Conservation (phyloP, 2,329 filamentous ascomycete genomes). For the Pyrenophora tritici-repentis region DNA sequence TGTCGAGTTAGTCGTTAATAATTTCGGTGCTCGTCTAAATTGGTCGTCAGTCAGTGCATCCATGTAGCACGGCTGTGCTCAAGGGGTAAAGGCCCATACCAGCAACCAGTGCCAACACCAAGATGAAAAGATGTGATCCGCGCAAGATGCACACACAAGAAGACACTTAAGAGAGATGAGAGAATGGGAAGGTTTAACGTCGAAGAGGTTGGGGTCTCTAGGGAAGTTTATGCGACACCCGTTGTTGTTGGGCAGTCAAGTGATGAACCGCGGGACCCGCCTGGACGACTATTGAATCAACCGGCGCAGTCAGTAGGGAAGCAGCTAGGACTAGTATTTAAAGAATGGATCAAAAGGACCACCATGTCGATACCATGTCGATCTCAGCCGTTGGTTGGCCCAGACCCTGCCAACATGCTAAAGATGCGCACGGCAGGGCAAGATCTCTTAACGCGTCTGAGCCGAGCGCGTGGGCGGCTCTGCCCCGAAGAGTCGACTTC, state of each 20-base stretch:
- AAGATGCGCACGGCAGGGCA: slow-evolving; percentile 25
- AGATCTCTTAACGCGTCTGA: slow-evolving; percentile 22
- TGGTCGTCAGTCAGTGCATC: slow-evolving; percentile 23
- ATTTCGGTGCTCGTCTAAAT: slow-evolving; percentile 32
- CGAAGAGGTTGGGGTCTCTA: slow-evolving; percentile 11
- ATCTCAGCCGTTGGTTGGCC: slow-evolving; percentile 31
- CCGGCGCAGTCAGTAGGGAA: slow-evolving; percentile 24
- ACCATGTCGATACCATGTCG: slow-evolving; percentile 27
- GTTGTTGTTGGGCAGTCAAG: slow-evolving; percentile 18
- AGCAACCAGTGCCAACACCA: slow-evolving; percentile 32
- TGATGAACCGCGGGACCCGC: slow-evolving; percentile 30
- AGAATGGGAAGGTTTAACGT: slow-evolving; percentile 9
- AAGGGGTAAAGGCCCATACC: slow-evolving; percentile 27
- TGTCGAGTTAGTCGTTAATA: slow-evolving; percentile 17
- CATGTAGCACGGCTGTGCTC: slow-evolving; percentile 27
- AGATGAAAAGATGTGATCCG: slow-evolving; percentile 15
- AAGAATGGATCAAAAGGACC: slow-evolving; percentile 22
- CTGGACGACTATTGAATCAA: slow-evolving; percentile 26
- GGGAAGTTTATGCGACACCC: slow-evolving; percentile 21
- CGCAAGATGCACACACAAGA: slow-evolving; percentile 5
- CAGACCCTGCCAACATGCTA: slow-evolving; percentile 24
- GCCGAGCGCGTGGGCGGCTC: slow-evolving; percentile 26
- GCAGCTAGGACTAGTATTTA: slow-evolving; percentile 18
- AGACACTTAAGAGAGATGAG: slow-evolving; percentile 8
- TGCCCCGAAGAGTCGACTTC: slow-evolving; percentile 28